A percentile compares a stretch with the other conserved stretches of the same genome.
Evolutionary conservation across 163 green algal genomes (phyloP).

Genomic region (Prototheca wickerhamii): DNA sequence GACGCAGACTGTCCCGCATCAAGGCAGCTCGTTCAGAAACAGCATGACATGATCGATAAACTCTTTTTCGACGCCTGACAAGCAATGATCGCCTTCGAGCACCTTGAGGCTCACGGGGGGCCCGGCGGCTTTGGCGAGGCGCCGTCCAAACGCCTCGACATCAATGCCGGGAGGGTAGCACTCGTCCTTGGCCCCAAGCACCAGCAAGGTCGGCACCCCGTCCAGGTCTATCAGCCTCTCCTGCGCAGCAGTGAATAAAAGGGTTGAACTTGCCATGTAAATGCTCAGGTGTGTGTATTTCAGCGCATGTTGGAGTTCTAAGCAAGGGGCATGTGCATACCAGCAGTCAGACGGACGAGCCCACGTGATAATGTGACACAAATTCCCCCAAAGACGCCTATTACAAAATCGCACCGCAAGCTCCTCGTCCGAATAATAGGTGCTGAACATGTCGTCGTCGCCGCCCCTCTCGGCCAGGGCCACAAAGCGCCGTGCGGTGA

Average conservation of each 20-base stretch:
- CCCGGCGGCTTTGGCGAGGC: not conserved
- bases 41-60: not conserved
- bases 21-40: not conserved
- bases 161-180: constrained; percentile 14
- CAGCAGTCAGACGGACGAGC: too few relatives aligned
- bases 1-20: too few relatives aligned
- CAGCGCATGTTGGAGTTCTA: too few relatives aligned
- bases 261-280: not conserved
- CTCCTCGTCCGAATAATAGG: constrained; percentile 36
- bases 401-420: constrained; percentile 27
- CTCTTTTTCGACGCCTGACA: not conserved
- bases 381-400: not conserved
- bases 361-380: too few relatives aligned
- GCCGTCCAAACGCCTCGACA: not conserved
- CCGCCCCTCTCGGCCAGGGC: constrained; percentile 36
- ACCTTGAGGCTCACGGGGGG: not conserved
- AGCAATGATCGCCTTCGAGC: constrained; percentile 4
- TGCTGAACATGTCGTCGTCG: constrained; percentile 74
- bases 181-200: constrained; percentile 34
- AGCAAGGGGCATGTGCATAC: too few relatives aligned
- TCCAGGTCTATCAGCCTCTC: constrained; percentile 2
- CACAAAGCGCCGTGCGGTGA: constrained; percentile 48
- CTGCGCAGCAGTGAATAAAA: not conserved
- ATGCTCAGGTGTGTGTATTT: too few relatives aligned
- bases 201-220: constrained; percentile 24